Conservation (phyloP, 1,284 basidiomycete genomes). For the Vanrija humicola region DNA sequence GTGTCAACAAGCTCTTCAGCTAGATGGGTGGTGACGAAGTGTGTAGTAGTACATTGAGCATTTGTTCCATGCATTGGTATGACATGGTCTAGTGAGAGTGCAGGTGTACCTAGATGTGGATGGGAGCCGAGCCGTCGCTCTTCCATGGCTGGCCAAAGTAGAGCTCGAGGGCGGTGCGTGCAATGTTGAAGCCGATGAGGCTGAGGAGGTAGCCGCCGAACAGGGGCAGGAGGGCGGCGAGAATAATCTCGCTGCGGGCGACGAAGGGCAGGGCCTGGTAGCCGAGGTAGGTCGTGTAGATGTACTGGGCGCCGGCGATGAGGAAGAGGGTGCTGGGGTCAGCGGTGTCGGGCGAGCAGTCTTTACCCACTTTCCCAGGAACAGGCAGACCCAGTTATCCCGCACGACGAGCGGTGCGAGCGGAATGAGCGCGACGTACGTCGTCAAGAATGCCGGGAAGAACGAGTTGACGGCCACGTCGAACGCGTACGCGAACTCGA, state of each 20-base stretch:
- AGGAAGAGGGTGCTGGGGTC: slow-evolving; percentile 66
- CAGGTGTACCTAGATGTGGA: background rate
- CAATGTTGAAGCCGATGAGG: slow-evolving; percentile 82
- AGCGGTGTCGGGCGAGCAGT: background rate
- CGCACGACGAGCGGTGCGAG: slow-evolving; percentile 74
- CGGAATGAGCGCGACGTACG: slow-evolving; percentile 80
- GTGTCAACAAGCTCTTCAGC: slow-evolving; percentile 79
- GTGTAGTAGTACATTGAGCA: too few species aligned
- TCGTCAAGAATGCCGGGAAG: slow-evolving; percentile 82
- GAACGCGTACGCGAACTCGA: slow-evolving; percentile 90
- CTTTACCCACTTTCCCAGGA: slow-evolving; percentile 67
- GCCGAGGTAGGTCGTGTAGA: slow-evolving; percentile 84
- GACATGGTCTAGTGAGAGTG: too few species aligned
- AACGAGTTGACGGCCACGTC: slow-evolving; percentile 94
- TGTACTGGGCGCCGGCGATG: slow-evolving; percentile 77
- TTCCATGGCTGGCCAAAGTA: slow-evolving; percentile 62
- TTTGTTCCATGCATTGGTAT: too few species aligned
- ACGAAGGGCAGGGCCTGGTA: slow-evolving; percentile 85
- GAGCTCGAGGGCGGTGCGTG: slow-evolving; percentile 65
- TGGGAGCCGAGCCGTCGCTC: too few species aligned
- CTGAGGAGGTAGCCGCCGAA: slow-evolving; percentile 79
- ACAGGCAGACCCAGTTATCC: slow-evolving; percentile 84
- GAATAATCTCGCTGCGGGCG: slow-evolving; percentile 75
- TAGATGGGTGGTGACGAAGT: slow-evolving; percentile 15
- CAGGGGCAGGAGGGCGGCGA: slow-evolving; percentile 78